Evolutionary conservation across 305 asterid species (phyloP).

Genomic region (Fraxinus sp.): DNA sequence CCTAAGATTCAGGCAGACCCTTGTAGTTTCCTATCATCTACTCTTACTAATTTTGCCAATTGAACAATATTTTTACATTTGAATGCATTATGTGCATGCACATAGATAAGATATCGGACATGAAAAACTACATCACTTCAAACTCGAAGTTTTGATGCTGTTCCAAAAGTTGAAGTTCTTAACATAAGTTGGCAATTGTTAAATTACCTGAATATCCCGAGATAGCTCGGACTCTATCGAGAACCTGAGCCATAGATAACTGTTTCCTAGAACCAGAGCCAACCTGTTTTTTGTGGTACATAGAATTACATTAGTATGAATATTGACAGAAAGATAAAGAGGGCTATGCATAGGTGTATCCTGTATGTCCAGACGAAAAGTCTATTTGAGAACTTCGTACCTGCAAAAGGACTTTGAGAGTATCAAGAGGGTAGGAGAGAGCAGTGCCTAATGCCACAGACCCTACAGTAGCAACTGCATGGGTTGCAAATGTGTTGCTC

Average conservation of each 20-base stretch:
- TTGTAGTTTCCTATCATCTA: neutral
- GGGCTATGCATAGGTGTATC: neutral
- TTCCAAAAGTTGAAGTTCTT: neutral
- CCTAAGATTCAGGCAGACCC: neutral
- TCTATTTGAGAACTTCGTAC: conserved; percentile 30
- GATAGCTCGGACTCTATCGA: conserved; percentile 55
- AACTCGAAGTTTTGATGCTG: neutral
- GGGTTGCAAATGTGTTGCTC: conserved; percentile 50
- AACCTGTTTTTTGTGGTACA: conserved; percentile 54
- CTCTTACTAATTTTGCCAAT: neutral
- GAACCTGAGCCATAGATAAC: conserved; percentile 50
- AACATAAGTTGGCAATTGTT: neutral
- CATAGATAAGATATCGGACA: neutral
- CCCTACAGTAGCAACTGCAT: conserved; percentile 63
- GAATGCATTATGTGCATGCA: neutral
- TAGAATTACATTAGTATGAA: conserved; percentile 4
- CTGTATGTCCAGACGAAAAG: conserved; percentile 1
- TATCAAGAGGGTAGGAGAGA: conserved; percentile 75
- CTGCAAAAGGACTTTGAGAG: conserved; percentile 80
- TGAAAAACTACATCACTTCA: neutral
- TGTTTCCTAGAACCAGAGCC: conserved; percentile 61
- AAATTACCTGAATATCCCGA: conserved; percentile 77
- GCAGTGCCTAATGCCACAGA: conserved; percentile 61
- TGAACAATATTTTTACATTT: neutral
- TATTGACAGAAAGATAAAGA: neutral